Evolutionary conservation across 2,329 filamentous ascomycete species (phyloP).

Genomic region (Cladophialophora carrionii): DNA sequence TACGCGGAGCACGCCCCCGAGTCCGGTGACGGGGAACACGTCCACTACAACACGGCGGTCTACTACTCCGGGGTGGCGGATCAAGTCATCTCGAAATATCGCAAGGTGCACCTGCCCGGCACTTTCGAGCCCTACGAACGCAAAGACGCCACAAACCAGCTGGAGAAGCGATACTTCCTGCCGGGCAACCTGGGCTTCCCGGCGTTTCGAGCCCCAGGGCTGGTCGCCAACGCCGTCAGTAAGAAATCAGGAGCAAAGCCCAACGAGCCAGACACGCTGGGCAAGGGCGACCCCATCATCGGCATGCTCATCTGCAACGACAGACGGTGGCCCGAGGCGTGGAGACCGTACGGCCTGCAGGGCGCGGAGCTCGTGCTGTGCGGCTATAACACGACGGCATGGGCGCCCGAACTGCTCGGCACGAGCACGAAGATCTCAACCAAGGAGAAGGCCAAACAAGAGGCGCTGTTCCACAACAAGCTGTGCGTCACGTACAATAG

Average conservation of each 20-base stretch:
- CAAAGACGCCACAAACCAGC: conserved; percentile 56
- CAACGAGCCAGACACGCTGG: conserved; percentile 35
- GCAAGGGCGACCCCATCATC: conserved; percentile 56
- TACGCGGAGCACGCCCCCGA: conserved; percentile 55
- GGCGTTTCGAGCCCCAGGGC: conserved; percentile 56
- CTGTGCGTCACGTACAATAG: conserved; percentile 58
- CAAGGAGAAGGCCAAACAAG: conserved; percentile 50
- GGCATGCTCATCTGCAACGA: conserved; percentile 63
- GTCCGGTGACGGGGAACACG: conserved; percentile 42
- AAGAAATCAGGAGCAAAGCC: conserved; percentile 38
- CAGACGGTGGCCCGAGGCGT: conserved; percentile 58
- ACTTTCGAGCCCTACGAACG: conserved; percentile 56
- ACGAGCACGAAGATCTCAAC: conserved; percentile 48
- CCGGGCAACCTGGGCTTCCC: conserved; percentile 59
- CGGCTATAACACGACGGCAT: conserved; percentile 58
- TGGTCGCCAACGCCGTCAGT: conserved; percentile 48
- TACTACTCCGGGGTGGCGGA: conserved; percentile 55
- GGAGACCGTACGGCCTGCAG: conserved; percentile 57
- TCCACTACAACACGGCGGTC: conserved; percentile 56
- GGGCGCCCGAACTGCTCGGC: conserved; percentile 54
- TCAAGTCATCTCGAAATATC: conserved; percentile 56
- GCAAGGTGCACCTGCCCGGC: conserved; percentile 61
- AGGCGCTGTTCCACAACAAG: conserved; percentile 58
- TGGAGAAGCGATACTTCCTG: conserved; percentile 61
- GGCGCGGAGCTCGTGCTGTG: conserved; percentile 55